These are phyloP conservation scores for Cryphonectria naterciae DNA, from an alignment of 2,329 filamentous ascomycete genomes.

Conservation along the genomic window DNA sequence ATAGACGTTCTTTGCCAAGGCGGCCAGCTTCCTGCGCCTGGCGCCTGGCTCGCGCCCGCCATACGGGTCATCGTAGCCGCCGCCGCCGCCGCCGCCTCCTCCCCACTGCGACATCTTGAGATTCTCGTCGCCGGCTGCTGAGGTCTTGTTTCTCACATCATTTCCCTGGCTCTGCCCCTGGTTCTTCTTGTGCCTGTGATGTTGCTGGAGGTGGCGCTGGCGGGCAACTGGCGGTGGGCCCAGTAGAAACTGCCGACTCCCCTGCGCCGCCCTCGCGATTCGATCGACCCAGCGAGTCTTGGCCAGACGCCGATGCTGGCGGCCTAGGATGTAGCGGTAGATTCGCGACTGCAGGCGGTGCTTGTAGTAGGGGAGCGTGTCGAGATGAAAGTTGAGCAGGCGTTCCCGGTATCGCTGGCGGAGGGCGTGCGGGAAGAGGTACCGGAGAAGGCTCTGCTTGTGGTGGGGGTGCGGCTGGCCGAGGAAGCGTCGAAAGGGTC, in stretches of 20 bases:
- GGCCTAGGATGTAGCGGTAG: conserved; percentile 72
- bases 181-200: conserved; percentile 36
- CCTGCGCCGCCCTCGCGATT: conserved; percentile 38
- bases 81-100: conserved; percentile 38
- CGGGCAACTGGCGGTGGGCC: conserved; percentile 37
- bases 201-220: conserved; percentile 32
- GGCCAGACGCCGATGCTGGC: conserved; percentile 60
- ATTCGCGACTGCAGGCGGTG: conserved; percentile 75
- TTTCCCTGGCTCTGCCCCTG: conserved; percentile 15
- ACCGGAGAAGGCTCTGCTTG: conserved; percentile 60
- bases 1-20: conserved; percentile 62
- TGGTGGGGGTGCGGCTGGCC: conserved; percentile 46
- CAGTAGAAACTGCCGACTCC: conserved; percentile 52
- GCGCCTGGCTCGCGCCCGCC: conserved; percentile 63
- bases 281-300: conserved; percentile 52
- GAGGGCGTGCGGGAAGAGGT: conserved; percentile 67
- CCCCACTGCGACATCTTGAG: conserved; percentile 32
- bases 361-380: conserved; percentile 73
- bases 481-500: conserved; percentile 42
- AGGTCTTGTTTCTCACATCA: conserved; percentile 10
- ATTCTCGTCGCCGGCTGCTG: conserved; percentile 30
- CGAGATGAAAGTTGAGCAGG: conserved; percentile 72
- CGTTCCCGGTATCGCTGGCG: conserved; percentile 67
- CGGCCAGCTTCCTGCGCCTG: conserved; percentile 77
- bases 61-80: conserved; percentile 39